Conservation (phyloP, 768 basidiomycete genomes). For the Boletus pseudopeckii region DNA sequence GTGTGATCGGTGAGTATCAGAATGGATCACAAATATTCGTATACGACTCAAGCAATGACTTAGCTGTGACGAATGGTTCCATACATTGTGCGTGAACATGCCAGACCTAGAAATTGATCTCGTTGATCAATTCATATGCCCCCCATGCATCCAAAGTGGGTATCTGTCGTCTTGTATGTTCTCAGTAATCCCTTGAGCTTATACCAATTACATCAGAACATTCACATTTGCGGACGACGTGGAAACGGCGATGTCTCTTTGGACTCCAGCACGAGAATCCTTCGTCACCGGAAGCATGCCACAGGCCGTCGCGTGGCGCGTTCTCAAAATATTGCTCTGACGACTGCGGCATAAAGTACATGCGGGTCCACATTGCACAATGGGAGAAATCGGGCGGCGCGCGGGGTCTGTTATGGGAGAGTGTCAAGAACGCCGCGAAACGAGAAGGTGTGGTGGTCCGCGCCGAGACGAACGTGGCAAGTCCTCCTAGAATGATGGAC, state of each 20-base stretch:
- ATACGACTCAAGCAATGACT: neutral
- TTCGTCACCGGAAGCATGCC: conserved; percentile 64
- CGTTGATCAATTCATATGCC: conserved; percentile 91
- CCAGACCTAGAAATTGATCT: conserved; percentile 79
- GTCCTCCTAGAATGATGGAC: conserved; percentile 24
- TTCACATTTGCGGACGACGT: conserved; percentile 65
- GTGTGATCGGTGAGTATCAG: conserved; percentile 70
- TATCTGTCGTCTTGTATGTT: conserved; percentile 13
- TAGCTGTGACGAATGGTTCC: conserved; percentile 95
- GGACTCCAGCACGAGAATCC: conserved; percentile 65
- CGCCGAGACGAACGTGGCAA: conserved; percentile 30
- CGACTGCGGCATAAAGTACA: conserved; percentile 76
- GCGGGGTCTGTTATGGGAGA: conserved; percentile 66
- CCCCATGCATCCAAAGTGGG: conserved; percentile 73
- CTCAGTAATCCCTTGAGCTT: neutral
- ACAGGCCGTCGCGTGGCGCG: conserved; percentile 73
- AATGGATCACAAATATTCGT: neutral
- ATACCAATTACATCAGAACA: conserved; percentile 42
- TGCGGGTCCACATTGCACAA: conserved; percentile 59
- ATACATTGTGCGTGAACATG: conserved; percentile 81
- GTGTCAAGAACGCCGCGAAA: conserved; percentile 64
- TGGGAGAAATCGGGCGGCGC: conserved; percentile 64
- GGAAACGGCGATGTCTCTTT: conserved; percentile 74
- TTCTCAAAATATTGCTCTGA: conserved; percentile 93
- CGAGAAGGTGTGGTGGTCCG: conserved; percentile 67